Evolutionary conservation across 805 yeast species (phyloP), one percentile per base, ranked within the genome.

Genomic region (Wickerhamiella qilinensis): DNA sequence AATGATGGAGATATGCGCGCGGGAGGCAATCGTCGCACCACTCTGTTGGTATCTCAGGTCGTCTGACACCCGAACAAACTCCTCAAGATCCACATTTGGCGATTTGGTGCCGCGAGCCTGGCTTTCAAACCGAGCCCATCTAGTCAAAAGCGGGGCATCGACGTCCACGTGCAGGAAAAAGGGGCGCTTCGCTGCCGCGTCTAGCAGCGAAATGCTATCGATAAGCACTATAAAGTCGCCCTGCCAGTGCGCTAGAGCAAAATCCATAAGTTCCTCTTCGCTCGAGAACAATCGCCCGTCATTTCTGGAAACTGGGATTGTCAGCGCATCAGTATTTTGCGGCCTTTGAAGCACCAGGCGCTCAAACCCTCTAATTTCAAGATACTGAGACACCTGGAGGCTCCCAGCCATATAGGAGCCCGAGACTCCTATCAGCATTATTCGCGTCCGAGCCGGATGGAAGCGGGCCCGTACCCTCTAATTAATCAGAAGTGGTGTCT

Each of bases 111-210:
- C 25, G 11, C 25, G 25, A 3, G 14, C 15, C n/a, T 35, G 36
- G 5, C 40, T 29, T 22, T 22, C 9, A 11, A 39, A 37, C 8
- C 55, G 38, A 16, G 36, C 37, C 22, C 53, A 61, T 36, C 93
- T 64, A 27, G 69, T 46, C 11, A 52, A 51, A 12, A 73, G 48
- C 1, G 94, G 81, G 0, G 94, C 83, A 49, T 82, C 93, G 2
- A 83, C 63, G 4, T 82, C 68, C 3, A 86, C 48, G 53, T 84
- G 94, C 19, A 84, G 65, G 52, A 85, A 84, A 53, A 82, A 86
- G 0, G 96, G 95, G 40, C 94, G 60, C 43, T 76, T 73, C 25
- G 68, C 62, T 4, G 80, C 56, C 19, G 56, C 58, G 2, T 63
- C 60, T 20, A 79, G 61, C 36, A 67, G 53, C 3, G 55, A 57